Evolutionary conservation across 1,284 basidiomycete genomes (phyloP).

Genomic region (Anthracocystis panici-leucophaei): DNA sequence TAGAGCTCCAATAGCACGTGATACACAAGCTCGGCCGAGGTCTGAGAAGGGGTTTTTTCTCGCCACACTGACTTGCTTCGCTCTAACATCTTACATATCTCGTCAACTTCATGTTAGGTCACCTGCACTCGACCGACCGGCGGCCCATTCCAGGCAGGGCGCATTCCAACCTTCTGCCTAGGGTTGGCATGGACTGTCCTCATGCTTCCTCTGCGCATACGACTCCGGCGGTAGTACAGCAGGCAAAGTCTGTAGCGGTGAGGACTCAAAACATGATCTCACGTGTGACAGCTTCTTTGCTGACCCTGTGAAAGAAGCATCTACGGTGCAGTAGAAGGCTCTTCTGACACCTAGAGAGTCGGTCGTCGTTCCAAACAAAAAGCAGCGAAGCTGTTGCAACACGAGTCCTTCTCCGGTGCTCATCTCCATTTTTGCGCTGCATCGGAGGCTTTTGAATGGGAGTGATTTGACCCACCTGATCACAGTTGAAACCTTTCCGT

Average conservation of each 20-base stretch:
- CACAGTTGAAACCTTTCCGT: neutral
- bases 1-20: neutral
- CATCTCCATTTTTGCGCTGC: no score
- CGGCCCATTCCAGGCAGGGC: constrained; percentile 1
- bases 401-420: no score
- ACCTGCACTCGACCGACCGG: neutral
- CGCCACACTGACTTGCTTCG: neutral
- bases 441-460: neutral
- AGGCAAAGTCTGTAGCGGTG: neutral
- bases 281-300: constrained; percentile 17
- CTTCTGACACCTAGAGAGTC: neutral
- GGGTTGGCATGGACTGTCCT: constrained; percentile 2
- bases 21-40: constrained; percentile 6
- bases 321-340: constrained; percentile 9
- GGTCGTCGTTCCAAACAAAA: no score
- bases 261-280: neutral
- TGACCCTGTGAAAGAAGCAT: constrained; percentile 29
- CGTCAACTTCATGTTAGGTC: neutral
- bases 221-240: neutral
- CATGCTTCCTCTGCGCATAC: neutral
- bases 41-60: neutral
- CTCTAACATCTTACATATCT: neutral
- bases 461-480: neutral
- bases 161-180: constrained; percentile 10
- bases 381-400: no score